These are phyloP conservation scores for Metarhizium sp. DNA, from an alignment of 2,329 filamentous ascomycete genomes.

Conservation along the genomic window DNA sequence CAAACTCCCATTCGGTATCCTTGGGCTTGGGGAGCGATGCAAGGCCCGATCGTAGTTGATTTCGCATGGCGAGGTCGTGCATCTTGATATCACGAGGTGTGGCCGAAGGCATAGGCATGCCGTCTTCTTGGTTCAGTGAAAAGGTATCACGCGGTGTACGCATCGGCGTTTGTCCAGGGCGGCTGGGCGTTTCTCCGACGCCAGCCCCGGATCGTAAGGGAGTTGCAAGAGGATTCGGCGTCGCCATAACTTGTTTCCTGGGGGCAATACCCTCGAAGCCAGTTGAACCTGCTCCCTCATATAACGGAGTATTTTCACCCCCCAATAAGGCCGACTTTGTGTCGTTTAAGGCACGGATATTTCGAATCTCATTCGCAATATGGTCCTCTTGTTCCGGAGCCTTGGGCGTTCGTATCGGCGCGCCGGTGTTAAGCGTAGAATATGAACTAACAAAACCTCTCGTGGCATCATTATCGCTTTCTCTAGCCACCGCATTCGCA, in stretches of 20 bases:
- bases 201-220: slow-evolving; percentile 61
- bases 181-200: slow-evolving; percentile 57
- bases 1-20: slow-evolving; percentile 88
- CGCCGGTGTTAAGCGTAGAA: slow-evolving; percentile 65
- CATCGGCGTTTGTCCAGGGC: slow-evolving; percentile 72
- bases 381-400: slow-evolving; percentile 89
- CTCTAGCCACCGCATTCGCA: slow-evolving; percentile 64
- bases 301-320: slow-evolving; percentile 84
- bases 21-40: slow-evolving; percentile 84
- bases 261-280: slow-evolving; percentile 82
- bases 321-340: slow-evolving; percentile 90
- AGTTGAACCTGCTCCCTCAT: slow-evolving; percentile 73
- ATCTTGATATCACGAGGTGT: slow-evolving; percentile 70
- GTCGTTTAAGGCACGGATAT: slow-evolving; percentile 84
- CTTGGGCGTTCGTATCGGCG: slow-evolving; percentile 84
- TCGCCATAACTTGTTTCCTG: slow-evolving; percentile 71
- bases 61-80: slow-evolving; percentile 58
- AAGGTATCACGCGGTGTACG: slow-evolving; percentile 84
- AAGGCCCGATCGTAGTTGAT: slow-evolving; percentile 63
- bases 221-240: slow-evolving; percentile 91
- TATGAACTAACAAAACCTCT: slow-evolving; percentile 84
- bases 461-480: slow-evolving; percentile 76
- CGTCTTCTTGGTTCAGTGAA: slow-evolving; percentile 65
- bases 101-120: slow-evolving; percentile 57
- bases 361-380: slow-evolving; percentile 92